A percentile compares a stretch with the other conserved stretches of the same genome.
Evolutionary conservation across 768 basidiomycete species (phyloP).

Genomic region (Auriscalpium vulgare): DNA sequence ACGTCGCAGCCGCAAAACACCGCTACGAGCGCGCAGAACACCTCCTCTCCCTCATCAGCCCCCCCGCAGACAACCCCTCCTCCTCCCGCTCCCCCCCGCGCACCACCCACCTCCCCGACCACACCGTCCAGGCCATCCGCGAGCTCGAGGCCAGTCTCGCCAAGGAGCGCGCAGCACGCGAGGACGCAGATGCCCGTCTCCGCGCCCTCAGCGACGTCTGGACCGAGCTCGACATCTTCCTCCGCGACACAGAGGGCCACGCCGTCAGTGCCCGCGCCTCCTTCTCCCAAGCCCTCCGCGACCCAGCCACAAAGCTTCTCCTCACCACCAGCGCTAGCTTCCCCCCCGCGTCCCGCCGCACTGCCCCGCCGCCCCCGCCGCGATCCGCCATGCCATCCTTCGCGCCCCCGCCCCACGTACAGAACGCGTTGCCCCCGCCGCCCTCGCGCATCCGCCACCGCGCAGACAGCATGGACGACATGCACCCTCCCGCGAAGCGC

Average conservation of each 20-base stretch:
- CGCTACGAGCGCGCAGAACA: slow-evolving; percentile 14
- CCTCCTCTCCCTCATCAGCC: slow-evolving; percentile 9
- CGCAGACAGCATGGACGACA: slow-evolving; percentile 35
- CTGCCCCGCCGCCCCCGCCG: slow-evolving; percentile 2
- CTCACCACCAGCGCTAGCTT: slow-evolving; percentile 8
- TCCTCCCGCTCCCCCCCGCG: slow-evolving; percentile 2
- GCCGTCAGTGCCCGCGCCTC: slow-evolving; percentile 11
- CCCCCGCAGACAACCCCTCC: neutral
- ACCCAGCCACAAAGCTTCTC: slow-evolving; percentile 8
- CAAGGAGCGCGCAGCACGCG: slow-evolving; percentile 12
- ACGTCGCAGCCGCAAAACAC: slow-evolving; percentile 7
- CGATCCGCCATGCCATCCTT: slow-evolving; percentile 6
- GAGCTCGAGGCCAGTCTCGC: slow-evolving; percentile 13
- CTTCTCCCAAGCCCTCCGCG: slow-evolving; percentile 12
- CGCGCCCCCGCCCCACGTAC: neutral
- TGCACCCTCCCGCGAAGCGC: slow-evolving; percentile 45
- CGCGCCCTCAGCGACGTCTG: slow-evolving; percentile 13
- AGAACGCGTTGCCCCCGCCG: slow-evolving; percentile 11
- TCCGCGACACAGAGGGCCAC: slow-evolving; percentile 9
- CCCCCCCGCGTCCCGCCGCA: too few species aligned
- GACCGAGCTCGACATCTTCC: slow-evolving; percentile 14
- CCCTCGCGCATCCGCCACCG: slow-evolving; percentile 34
- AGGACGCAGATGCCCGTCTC: slow-evolving; percentile 10
- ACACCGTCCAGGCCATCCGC: slow-evolving; percentile 9
- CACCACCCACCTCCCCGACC: slow-evolving; percentile 6